Evolutionary conservation across 495 filamentous ascomycete genomes (phyloP).

Genomic region (Friedmanniomyces simplex): DNA sequence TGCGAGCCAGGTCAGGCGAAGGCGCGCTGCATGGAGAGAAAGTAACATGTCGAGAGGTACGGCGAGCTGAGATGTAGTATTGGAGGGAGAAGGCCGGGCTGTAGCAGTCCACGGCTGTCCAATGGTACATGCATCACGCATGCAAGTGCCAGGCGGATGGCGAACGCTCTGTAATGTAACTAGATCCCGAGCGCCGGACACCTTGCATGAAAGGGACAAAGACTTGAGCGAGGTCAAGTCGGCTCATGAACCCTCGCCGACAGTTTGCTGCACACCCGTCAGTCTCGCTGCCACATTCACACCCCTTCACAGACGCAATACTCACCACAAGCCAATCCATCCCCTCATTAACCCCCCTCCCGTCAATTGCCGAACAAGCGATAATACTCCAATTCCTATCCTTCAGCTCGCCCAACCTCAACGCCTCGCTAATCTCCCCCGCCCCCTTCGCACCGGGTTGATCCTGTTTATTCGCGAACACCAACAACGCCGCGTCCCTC

Average conservation of each 20-base stretch:
- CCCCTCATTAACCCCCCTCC: conserved; percentile 83
- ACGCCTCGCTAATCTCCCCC: conserved; percentile 87
- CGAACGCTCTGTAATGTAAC: not conserved
- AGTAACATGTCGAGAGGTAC: too few relatives aligned
- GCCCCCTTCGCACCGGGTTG: conserved; percentile 95
- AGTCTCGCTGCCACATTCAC: not conserved
- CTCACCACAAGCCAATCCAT: conserved; percentile 99
- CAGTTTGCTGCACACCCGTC: conserved; percentile 14
- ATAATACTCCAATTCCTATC: conserved; percentile 99
- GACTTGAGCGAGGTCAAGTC: not conserved
- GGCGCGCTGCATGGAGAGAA: too few relatives aligned
- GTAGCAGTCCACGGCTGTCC: too few relatives aligned
- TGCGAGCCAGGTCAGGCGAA: too few relatives aligned
- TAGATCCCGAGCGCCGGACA: not conserved
- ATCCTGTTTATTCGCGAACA: conserved; percentile 99
- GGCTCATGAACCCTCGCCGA: conserved; percentile 12
- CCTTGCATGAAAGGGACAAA: not conserved
- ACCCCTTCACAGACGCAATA: conserved; percentile 18
- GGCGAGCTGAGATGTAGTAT: too few relatives aligned
- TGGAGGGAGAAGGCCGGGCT: too few relatives aligned
- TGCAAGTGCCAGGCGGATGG: not conserved
- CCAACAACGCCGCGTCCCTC: conserved; percentile 78
- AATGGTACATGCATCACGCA: not conserved
- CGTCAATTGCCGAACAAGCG: conserved; percentile 91
- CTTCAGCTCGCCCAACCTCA: conserved; percentile 77